These are phyloP conservation scores for Marasmius sp. DNA, from an alignment of 1,284 basidiomycete genomes.

Conservation along the genomic window DNA sequence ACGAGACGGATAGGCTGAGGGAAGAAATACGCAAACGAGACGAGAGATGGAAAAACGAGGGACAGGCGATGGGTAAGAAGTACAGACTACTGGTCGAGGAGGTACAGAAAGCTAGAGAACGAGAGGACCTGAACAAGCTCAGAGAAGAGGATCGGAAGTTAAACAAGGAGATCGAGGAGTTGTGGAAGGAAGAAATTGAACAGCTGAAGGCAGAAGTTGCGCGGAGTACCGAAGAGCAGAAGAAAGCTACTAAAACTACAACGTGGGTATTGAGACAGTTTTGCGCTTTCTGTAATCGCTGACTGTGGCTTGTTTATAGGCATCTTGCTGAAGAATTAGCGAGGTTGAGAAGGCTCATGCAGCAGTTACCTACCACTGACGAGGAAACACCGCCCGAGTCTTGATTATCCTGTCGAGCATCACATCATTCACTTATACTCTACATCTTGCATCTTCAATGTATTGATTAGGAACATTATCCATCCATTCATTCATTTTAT, in stretches of 20 bases:
- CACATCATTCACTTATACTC: not conserved
- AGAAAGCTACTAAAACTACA: conserved; percentile 58
- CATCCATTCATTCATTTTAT: not conserved
- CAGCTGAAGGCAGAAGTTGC: conserved; percentile 49
- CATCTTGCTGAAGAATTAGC: conserved; percentile 59
- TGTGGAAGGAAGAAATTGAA: conserved; percentile 43
- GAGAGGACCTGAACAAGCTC: conserved; percentile 34
- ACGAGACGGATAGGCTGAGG: conserved; percentile 61
- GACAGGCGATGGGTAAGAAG: conserved; percentile 62
- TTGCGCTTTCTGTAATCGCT: not conserved
- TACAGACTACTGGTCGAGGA: conserved; percentile 62
- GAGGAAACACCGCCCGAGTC: not conserved
- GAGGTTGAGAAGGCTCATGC: conserved; percentile 70
- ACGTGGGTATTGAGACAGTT: conserved; percentile 42
- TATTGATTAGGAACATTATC: not conserved
- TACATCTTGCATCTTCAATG: not conserved
- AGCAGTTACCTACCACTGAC: conserved; percentile 21
- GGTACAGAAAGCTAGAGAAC: conserved; percentile 47
- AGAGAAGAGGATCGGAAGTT: conserved; percentile 49
- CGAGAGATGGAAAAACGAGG: conserved; percentile 62
- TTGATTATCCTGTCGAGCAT: not conserved
- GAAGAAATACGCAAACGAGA: conserved; percentile 74
- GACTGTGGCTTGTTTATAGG: conserved; percentile 27
- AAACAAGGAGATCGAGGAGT: conserved; percentile 34
- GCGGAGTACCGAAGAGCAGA: conserved; percentile 52